These are phyloP conservation scores for Polytrichum commune DNA, from an alignment of 225 moss, liverwort and hornwort species.

Conservation along the genomic window DNA sequence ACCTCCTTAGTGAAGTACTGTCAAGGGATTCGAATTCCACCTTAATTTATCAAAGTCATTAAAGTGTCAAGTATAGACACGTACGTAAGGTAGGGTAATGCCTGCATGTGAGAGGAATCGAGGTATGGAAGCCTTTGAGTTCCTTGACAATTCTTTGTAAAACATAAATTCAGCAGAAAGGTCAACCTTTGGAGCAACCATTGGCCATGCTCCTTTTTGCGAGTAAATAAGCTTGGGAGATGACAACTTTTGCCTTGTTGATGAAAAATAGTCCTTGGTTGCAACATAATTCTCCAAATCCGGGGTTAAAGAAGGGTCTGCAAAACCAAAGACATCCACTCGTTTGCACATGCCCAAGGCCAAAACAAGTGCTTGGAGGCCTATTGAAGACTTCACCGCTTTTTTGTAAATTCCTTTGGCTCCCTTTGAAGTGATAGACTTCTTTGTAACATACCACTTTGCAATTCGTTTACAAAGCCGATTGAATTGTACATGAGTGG, in stretches of 20 bases:
- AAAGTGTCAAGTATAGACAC: too few relatives aligned
- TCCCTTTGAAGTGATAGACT: background rate
- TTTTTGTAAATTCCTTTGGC: background rate
- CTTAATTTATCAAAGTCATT: too few relatives aligned
- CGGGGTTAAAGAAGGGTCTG: background rate
- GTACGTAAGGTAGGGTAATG: background rate
- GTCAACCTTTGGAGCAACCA: background rate
- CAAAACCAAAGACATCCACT: conserved; percentile 5
- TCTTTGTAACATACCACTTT: conserved; percentile 5
- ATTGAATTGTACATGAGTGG: conserved; percentile 5
- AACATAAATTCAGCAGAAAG: background rate
- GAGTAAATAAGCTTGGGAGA: background rate
- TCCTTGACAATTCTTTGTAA: conserved; percentile 8
- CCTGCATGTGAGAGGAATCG: conserved; percentile 2
- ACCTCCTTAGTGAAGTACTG: too few relatives aligned
- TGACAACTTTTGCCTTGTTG: too few relatives aligned
- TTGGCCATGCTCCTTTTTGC: background rate
- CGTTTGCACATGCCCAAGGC: conserved; percentile 12
- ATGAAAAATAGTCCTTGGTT: background rate
- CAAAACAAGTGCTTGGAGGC: conserved; percentile 7
- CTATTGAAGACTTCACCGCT: background rate
- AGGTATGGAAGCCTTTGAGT: conserved; percentile 2
- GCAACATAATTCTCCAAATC: background rate
- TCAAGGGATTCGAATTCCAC: too few relatives aligned
- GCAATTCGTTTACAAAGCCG: conserved; percentile 1